Percentiles rank a stretch among this genome's conserved stretches.
These are phyloP conservation scores for Clavariopsis aquatica DNA, from an alignment of 495 filamentous ascomycete genomes.

Conservation along the genomic window DNA sequence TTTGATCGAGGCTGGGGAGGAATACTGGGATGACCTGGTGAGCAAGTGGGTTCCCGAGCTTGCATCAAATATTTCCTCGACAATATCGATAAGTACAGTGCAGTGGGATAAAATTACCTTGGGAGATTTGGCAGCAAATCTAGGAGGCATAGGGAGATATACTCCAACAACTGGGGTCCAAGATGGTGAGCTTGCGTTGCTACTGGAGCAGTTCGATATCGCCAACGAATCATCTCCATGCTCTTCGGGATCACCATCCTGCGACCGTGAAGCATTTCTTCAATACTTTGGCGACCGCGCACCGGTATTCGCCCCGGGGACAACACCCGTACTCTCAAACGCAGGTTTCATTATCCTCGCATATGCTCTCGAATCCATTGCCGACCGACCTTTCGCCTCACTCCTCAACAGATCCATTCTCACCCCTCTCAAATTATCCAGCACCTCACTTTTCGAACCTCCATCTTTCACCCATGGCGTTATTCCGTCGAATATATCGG, in stretches of 20 bases:
- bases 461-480: not conserved
- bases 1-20: conserved; percentile 7
- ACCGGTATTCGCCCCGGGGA: conserved; percentile 1
- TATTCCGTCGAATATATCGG: not conserved
- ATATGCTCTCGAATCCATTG: conserved; percentile 12
- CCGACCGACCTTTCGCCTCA: not conserved
- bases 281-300: conserved; percentile 5
- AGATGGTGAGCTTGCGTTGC: not conserved
- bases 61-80: not conserved
- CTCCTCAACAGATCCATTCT: not conserved
- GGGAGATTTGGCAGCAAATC: conserved; percentile 13
- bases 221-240: not conserved
- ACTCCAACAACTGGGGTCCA: not conserved
- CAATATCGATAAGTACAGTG: not conserved
- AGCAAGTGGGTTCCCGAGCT: conserved; percentile 19
- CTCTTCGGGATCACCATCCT: not conserved
- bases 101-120: conserved; percentile 17
- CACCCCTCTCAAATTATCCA: conserved; percentile 1
- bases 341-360: conserved; percentile 18
- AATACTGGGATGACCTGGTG: conserved; percentile 11
- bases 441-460: not conserved
- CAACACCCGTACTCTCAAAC: conserved; percentile 14
- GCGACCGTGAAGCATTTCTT: conserved; percentile 6
- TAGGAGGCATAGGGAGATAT: conserved; percentile 9
- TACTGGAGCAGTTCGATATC: not conserved